These are phyloP conservation scores for Auriscalpium orientale DNA, from an alignment of 768 basidiomycete species.

Conservation along the genomic window DNA sequence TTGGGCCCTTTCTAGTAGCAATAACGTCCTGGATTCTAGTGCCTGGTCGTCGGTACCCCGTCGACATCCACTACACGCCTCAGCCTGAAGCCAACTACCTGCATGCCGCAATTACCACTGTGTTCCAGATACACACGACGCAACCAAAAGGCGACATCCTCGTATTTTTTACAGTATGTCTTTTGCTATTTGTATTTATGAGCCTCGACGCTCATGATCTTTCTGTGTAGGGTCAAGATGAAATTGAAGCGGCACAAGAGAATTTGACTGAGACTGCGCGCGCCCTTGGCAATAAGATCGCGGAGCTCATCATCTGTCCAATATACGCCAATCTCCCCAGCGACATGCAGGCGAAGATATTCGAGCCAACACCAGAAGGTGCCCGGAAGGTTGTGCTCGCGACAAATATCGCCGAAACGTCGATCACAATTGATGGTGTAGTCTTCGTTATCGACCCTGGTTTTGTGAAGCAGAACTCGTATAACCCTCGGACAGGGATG, in stretches of 20 bases:
- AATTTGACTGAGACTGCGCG: slow-evolving; percentile 93
- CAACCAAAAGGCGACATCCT: slow-evolving; percentile 97
- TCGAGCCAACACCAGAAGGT: slow-evolving; percentile 95
- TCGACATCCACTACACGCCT: slow-evolving; percentile 97
- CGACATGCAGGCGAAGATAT: slow-evolving; percentile 99
- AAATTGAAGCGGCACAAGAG: slow-evolving; percentile 96
- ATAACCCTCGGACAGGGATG: slow-evolving; percentile 98
- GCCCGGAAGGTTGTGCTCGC: slow-evolving; percentile 96
- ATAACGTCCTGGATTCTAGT: slow-evolving; percentile 38
- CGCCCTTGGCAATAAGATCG: slow-evolving; percentile 91
- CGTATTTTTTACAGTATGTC: slow-evolving; percentile 86
- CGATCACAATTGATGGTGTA: slow-evolving; percentile 98
- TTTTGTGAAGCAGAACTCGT: slow-evolving; percentile 98
- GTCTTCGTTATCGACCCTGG: slow-evolving; percentile 99
- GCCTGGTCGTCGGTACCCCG: slow-evolving; percentile 94
- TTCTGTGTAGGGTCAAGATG: slow-evolving; percentile 82
- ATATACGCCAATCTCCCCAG: slow-evolving; percentile 99
- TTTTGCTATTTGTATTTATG: background rate
- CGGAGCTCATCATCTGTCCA: slow-evolving; percentile 90
- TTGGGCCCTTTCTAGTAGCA: background rate
- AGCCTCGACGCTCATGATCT: slow-evolving; percentile 2
- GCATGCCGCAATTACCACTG: slow-evolving; percentile 96
- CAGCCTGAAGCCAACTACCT: slow-evolving; percentile 99
- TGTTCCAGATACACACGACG: slow-evolving; percentile 98
- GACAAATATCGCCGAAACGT: slow-evolving; percentile 99